These are phyloP conservation scores for Xylaria grammica DNA, from an alignment of 495 filamentous ascomycete genomes.

Conservation along the genomic window DNA sequence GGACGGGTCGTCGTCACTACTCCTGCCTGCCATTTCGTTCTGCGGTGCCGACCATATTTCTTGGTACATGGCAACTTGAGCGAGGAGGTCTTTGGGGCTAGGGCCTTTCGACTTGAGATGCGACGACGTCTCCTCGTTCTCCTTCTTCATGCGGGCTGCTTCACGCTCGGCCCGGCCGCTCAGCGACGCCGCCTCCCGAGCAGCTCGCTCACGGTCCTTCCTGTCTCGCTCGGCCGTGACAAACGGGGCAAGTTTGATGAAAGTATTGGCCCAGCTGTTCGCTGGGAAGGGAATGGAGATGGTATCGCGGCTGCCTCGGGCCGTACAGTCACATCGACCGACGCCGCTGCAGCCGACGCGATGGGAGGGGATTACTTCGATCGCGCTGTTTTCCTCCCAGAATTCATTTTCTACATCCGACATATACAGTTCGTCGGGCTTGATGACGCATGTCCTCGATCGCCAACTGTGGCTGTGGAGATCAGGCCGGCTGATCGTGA, in stretches of 20 bases:
- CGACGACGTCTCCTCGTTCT: constrained; percentile 28
- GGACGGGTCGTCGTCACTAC: constrained; percentile 16
- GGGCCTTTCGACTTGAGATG: constrained; percentile 30
- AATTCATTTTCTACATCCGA: constrained; percentile 38
- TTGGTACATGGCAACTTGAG: constrained; percentile 56
- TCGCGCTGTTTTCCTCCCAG: constrained; percentile 39
- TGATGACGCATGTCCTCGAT: constrained; percentile 52
- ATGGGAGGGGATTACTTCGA: constrained; percentile 44
- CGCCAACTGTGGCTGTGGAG: constrained; percentile 55
- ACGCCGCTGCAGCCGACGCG: constrained; percentile 43
- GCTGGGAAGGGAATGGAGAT: constrained; percentile 57
- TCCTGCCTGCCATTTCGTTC: constrained; percentile 21
- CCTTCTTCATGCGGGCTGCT: constrained; percentile 36
- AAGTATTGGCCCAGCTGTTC: constrained; percentile 51
- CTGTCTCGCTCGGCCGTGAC: constrained; percentile 42
- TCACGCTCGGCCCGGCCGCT: constrained; percentile 35
- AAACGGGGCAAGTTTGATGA: constrained; percentile 51
- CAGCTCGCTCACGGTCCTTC: constrained; percentile 30
- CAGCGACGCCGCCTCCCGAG: constrained; percentile 26
- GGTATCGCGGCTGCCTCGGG: constrained; percentile 39
- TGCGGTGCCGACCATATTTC: constrained; percentile 54
- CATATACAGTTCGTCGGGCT: constrained; percentile 53
- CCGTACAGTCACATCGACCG: constrained; percentile 37
- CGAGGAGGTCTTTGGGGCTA: constrained; percentile 52
- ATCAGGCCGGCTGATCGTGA: constrained; percentile 50